Evolutionary conservation across 139 green algal genomes (phyloP), one percentile per base, ranked within the genome.

Genomic region (Medakamo hakoo): DNA sequence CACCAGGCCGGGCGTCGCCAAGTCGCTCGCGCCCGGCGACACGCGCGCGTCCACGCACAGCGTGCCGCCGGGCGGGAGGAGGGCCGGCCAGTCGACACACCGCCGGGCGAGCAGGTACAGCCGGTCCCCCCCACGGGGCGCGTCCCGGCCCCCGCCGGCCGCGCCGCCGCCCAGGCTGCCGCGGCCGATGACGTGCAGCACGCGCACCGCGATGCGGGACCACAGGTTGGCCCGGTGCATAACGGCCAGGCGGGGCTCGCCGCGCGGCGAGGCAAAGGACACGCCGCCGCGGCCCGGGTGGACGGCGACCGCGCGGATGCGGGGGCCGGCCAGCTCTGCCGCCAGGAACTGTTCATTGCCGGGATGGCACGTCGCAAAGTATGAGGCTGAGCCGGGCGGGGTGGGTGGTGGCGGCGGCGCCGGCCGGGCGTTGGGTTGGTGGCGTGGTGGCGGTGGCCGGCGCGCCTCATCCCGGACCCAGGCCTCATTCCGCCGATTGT

Each of bases 361-460:
- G 4, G 87, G 87, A 22, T 86, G 77, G 66, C 87, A 95, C 0
- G 87, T 92, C 5, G 76, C 86, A 31, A 80, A 87, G 73, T 73
- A 92, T 24, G 55, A 49, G 16, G 57, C 23, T n/a, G 23, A 58
- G n/a, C n/a, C n/a, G n/a, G n/a, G n/a, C n/a, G n/a, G n/a, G n/a
- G n/a, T n/a, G n/a, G n/a, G n/a, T n/a, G n/a, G n/a, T n/a, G n/a
- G n/a, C n/a, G n/a, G n/a, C n/a, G n/a, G n/a, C n/a, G n/a, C n/a
- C n/a, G n/a, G n/a, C n/a, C n/a, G n/a, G n/a, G n/a, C n/a, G n/a
- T n/a, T n/a, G n/a, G n/a, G n/a, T n/a, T n/a, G n/a, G n/a, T n/a
- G n/a, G n/a, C n/a, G n/a, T n/a, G n/a, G n/a, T n/a, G n/a, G n/a
- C n/a, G n/a, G n/a, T n/a, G n/a, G n/a, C n/a, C n/a, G n/a, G n/a